Evolutionary conservation across 768 basidiomycete species (phyloP), one percentile per base, ranked within the genome.

Genomic region (Lactarius sanguifluus): DNA sequence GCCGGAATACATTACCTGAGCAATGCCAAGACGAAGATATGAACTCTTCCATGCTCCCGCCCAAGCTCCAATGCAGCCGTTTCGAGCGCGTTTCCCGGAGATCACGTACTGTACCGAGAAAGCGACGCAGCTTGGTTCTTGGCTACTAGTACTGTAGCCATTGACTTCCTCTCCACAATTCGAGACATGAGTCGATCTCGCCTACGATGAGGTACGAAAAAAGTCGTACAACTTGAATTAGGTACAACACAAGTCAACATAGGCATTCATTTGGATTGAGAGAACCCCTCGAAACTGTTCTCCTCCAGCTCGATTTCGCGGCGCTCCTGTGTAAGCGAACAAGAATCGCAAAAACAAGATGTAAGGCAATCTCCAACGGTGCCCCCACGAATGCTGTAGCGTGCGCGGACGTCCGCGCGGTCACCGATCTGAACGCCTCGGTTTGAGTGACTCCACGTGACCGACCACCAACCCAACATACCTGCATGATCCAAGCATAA

Each of bases 251-350:
- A 38, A 13, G n/a, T n/a, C n/a, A n/a, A n/a, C n/a, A n/a, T n/a
- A n/a, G n/a, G n/a, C n/a, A n/a, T n/a, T n/a, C n/a, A n/a, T n/a
- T n/a, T n/a, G n/a, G n/a, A n/a, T n/a, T 7, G 30, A 58, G 36
- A 57, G 25, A 20, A 36, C 47, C 18, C 41, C 18, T 45, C 36
- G 23, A 74, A 68, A 65, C 77, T 80, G 65, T 75, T 73, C 73
- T 83, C 83, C 70, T 84, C 83, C 62, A 81, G 71, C 71, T 79
- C 78, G 12, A 85, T 67, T 67, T 85, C 83, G 32, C 79, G 76
- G 30, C 75, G 75, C 65, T 82, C 83, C 71, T 85, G 84, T 0
- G 78, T 77, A 56, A 85, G 79, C 18, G 77, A 77, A 72, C 85
- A 86, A 20, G 82, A 77, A 0, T 70, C 66, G 71, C 84, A 85